These are phyloP conservation scores for Aspergillus tanneri DNA, from an alignment of 2,329 filamentous ascomycete genomes.

Conservation along the genomic window DNA sequence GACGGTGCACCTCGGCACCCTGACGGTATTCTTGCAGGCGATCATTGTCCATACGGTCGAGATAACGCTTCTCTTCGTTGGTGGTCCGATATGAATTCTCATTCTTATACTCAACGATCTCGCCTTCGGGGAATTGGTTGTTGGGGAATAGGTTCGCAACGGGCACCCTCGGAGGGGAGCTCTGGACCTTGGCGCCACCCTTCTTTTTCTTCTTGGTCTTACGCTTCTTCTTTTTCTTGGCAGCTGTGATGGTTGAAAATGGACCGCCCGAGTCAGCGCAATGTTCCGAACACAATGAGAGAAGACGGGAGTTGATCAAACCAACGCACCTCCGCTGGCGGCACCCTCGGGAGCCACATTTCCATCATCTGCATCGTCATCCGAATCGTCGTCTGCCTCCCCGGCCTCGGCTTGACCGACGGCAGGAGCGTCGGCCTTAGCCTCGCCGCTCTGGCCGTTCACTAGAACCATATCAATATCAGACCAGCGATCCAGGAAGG, in stretches of 20 bases:
- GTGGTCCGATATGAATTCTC: constrained; percentile 79
- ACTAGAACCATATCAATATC: constrained; percentile 33
- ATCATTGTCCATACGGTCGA: constrained; percentile 76
- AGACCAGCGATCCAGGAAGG: not conserved
- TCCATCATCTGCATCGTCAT: constrained; percentile 55
- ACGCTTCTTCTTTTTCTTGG: constrained; percentile 83
- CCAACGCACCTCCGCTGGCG: constrained; percentile 36
- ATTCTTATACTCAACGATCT: constrained; percentile 73
- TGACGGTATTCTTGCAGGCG: constrained; percentile 79
- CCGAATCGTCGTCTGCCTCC: constrained; percentile 55
- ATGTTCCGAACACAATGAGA: constrained; percentile 1
- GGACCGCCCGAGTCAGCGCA: constrained; percentile 8
- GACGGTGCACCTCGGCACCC: constrained; percentile 83
- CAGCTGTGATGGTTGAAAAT: constrained; percentile 28
- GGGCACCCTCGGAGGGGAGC: constrained; percentile 71
- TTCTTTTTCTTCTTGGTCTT: constrained; percentile 71
- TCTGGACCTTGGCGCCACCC: constrained; percentile 64
- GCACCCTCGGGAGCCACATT: constrained; percentile 40
- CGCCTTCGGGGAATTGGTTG: constrained; percentile 70
- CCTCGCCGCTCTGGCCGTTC: constrained; percentile 39
- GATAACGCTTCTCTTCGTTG: constrained; percentile 77
- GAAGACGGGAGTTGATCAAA: not conserved
- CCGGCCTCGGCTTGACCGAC: constrained; percentile 40
- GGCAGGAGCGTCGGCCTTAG: constrained; percentile 33
- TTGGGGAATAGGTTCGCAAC: constrained; percentile 72